Percentiles rank a stretch among this genome's conserved stretches.
phyloP scores from a whole-genome alignment of 768 basidiomycete genomes.

The Tubosaeta brunneosetosa region DNA sequence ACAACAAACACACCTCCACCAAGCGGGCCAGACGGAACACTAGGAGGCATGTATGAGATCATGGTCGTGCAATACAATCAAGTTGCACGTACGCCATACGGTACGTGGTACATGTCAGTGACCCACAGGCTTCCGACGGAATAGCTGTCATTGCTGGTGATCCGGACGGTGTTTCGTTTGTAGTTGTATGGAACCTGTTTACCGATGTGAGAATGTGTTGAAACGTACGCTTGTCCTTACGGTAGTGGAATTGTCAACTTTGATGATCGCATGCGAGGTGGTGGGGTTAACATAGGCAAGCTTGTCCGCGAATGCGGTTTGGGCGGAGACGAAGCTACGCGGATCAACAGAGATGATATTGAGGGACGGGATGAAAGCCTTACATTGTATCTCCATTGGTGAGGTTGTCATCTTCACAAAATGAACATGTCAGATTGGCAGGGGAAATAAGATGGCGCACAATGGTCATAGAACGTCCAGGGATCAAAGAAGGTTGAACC shows the following conservation, averaged over 20 bases:
- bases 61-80: not conserved
- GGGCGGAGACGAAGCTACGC: conserved; percentile 44
- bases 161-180: conserved; percentile 67
- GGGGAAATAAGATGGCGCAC: conserved; percentile 32
- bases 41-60: conserved; percentile 20
- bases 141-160: conserved; percentile 52
- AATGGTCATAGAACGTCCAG: conserved; percentile 61
- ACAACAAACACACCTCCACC: conserved; percentile 36
- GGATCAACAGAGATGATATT: conserved; percentile 3
- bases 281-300: conserved; percentile 59
- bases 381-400: conserved; percentile 63
- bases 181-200: conserved; percentile 36
- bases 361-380: conserved; percentile 4
- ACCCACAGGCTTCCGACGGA: conserved; percentile 60
- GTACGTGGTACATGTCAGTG: conserved; percentile 60
- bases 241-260: conserved; percentile 64
- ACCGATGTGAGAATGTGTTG: not conserved
- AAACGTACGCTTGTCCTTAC: conserved; percentile 27
- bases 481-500: conserved; percentile 63
- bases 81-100: conserved; percentile 48
- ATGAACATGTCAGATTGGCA: not conserved
- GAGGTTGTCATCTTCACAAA: conserved; percentile 54
- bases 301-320: conserved; percentile 40
- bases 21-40: conserved; percentile 73
- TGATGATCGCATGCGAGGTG: conserved; percentile 71